Evolutionary conservation across 2,329 filamentous ascomycete species (phyloP).

Genomic region (Neopestalotiopsis sp.): DNA sequence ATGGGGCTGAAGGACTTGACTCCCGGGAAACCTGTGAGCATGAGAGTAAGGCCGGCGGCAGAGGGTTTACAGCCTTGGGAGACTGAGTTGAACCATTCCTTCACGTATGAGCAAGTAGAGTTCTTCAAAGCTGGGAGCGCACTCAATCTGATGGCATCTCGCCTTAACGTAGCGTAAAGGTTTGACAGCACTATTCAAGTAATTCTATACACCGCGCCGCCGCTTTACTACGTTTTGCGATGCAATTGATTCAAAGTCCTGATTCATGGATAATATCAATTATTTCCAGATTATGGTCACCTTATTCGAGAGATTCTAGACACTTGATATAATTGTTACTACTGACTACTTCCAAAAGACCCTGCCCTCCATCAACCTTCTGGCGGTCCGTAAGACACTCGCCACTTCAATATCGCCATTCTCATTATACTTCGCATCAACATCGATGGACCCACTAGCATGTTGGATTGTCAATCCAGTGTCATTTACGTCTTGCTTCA

Average conservation of each 20-base stretch:
- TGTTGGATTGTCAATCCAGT: slow-evolving; percentile 47
- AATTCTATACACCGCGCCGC: too few relatives aligned
- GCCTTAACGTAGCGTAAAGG: background rate
- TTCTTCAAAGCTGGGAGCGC: background rate
- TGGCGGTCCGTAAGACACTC: slow-evolving; percentile 52
- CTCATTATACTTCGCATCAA: slow-evolving; percentile 43
- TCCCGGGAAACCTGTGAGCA: background rate
- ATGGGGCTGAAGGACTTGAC: background rate
- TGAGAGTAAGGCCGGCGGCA: background rate
- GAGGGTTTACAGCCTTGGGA: background rate
- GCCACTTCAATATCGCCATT: slow-evolving; percentile 40
- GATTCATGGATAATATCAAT: too few relatives aligned
- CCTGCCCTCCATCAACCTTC: slow-evolving; percentile 50
- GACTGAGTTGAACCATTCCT: background rate
- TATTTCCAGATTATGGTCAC: too few relatives aligned
- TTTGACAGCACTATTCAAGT: too few relatives aligned
- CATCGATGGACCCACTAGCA: slow-evolving; percentile 50
- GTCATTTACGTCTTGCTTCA: slow-evolving; percentile 27
- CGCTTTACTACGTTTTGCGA: too few relatives aligned
- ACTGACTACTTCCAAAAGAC: slow-evolving; percentile 30
- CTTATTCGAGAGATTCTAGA: too few relatives aligned
- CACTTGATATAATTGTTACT: too few relatives aligned
- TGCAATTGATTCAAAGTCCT: too few relatives aligned
- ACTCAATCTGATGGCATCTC: background rate
- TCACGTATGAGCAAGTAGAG: background rate